Percentiles rank a stretch among this genome's conserved stretches.
phyloP scores from a whole-genome alignment of 257 asterid species.

The Lithospermum erythrorhizon region DNA sequence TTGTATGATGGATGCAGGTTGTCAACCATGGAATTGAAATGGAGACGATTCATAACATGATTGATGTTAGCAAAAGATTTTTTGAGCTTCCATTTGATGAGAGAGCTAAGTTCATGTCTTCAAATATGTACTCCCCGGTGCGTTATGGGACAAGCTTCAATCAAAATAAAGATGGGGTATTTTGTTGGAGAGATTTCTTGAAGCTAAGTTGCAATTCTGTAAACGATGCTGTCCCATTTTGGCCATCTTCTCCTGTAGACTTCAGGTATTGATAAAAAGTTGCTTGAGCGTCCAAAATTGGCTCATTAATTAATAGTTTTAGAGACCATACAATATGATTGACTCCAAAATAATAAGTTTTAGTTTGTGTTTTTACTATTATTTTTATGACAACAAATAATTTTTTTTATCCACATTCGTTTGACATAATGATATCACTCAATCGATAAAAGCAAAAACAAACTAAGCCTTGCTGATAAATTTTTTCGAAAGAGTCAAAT shows the following conservation, averaged over 20 bases:
- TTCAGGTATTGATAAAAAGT: conserved; percentile 33
- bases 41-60: conserved; percentile 6
- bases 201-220: conserved; percentile 59
- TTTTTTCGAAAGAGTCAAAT: no score
- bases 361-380: no score
- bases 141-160: conserved; percentile 92
- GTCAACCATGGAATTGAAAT: conserved; percentile 24
- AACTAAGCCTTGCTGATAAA: no score
- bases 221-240: conserved; percentile 45
- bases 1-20: conserved; percentile 14
- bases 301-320: no score
- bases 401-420: no score
- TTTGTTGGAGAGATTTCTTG: conserved; percentile 87
- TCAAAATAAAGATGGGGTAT: conserved; percentile 67
- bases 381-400: no score
- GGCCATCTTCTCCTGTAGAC: conserved; percentile 81
- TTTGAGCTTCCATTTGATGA: conserved; percentile 35
- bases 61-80: conserved; percentile 10
- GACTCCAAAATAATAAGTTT: no score
- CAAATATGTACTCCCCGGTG: conserved; percentile 45
- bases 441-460: no score
- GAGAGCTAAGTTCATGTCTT: conserved; percentile 75
- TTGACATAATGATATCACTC: no score
- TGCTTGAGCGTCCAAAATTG: no score
- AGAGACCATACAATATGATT: no score